Evolutionary conservation across 2,329 filamentous ascomycete species (phyloP), one percentile per base, ranked within the genome.

Genomic region (Xylariales sp.): DNA sequence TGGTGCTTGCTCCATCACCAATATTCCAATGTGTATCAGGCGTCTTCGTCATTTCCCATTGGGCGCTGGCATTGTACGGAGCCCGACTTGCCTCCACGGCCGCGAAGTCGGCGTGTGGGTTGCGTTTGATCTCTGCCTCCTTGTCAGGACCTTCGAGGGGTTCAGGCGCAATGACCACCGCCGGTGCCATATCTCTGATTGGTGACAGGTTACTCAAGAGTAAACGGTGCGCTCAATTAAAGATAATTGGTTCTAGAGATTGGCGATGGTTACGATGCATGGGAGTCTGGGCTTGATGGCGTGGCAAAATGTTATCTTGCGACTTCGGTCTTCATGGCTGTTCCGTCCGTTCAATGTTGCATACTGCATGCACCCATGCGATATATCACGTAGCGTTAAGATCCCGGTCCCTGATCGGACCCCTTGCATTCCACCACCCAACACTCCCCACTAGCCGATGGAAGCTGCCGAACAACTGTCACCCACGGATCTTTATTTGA

Each of bases 101-200:
- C 2, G 40, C 37, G 19, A 46, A 51, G 34, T 51, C 33, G 16
- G n/a, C 29, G 33, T 50, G 46, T 12, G 48, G 48, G 31, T 49
- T 51, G 11, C 48, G 44, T 27, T 49, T 31, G 25, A 54, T 39
- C 8, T 50, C 27, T 3, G 51, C 45, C 44, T 54, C 51, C 43
- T 54, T 54, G 38, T 53, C 49, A n/a, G 38, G 39, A 8, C 51
- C 47, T 33, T 54, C 49, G 7, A 51, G 8, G 15, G 31, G 43
- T 21, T 33, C 31, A n/a, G 28, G 8, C 12, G 24, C 20, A n/a
- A n/a, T n/a, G 20, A 42, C 24, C 12, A 42, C 16, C 7, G 28
- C 9, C n/a, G n/a, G 25, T 9, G 20, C 8, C 38, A 31, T 32
- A 7, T 16, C 16, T 19, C 12, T 15, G 31, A 12, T 31, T 4